Percentiles rank a stretch among this genome's conserved stretches.
These are phyloP conservation scores for Phaeosphaeria sp. DNA, from an alignment of 2,329 filamentous ascomycete species.

Conservation along the genomic window DNA sequence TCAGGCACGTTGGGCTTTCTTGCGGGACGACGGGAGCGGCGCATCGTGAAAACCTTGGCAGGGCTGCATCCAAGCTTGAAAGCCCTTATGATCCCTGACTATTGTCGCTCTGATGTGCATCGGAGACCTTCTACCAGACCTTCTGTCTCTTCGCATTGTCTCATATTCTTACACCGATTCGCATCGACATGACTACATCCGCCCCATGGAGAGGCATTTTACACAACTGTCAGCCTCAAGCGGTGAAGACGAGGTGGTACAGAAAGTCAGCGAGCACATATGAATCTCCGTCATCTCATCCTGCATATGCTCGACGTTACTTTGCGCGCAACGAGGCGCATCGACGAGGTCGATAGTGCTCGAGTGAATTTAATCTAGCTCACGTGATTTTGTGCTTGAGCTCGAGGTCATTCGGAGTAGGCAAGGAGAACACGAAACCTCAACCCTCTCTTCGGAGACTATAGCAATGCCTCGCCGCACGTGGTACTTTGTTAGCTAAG, in stretches of 20 bases:
- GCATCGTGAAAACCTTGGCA: constrained; percentile 18
- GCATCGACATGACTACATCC: background rate
- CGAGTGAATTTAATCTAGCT: background rate
- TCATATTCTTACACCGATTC: background rate
- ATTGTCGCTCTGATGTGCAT: background rate
- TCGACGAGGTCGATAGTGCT: background rate
- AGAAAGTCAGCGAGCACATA: background rate
- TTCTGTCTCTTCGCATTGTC: background rate
- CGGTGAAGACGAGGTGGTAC: background rate
- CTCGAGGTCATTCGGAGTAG: too few relatives aligned
- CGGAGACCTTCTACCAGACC: background rate
- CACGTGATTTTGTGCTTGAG: background rate
- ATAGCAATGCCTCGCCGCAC: background rate
- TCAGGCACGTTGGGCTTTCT: constrained; percentile 19
- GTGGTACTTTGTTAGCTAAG: background rate
- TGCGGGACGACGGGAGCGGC: constrained; percentile 22
- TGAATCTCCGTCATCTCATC: background rate
- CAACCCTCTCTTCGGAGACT: too few relatives aligned
- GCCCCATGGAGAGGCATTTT: background rate
- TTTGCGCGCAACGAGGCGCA: background rate
- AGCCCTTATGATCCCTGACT: constrained; percentile 9
- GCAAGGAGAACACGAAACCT: too few relatives aligned
- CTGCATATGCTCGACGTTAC: background rate
- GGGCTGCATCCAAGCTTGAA: constrained; percentile 13
- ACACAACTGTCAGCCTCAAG: background rate